Percentiles rank a stretch among this genome's conserved stretches.
Conservation (phyloP, 371 early-diverging fungal genomes). For the Saksenaea oblongispora region DNA sequence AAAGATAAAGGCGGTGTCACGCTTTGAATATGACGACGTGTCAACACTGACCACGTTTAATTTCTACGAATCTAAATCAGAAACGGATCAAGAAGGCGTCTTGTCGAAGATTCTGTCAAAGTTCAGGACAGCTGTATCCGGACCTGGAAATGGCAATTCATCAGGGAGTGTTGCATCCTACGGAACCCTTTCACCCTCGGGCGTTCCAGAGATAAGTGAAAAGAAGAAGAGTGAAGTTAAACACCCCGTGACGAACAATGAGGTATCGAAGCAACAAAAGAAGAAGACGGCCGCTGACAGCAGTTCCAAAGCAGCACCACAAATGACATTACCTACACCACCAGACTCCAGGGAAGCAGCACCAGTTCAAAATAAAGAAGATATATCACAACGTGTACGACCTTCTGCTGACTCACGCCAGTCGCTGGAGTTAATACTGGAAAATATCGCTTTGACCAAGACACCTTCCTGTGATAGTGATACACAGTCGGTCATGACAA, state of each 20-base stretch:
- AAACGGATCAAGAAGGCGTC: slow-evolving; percentile 55
- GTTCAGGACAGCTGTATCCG: slow-evolving; percentile 55
- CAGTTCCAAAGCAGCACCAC: slow-evolving; percentile 1
- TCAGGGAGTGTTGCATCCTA: background rate
- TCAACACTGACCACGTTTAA: slow-evolving; percentile 51
- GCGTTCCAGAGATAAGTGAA: background rate
- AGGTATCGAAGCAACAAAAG: slow-evolving; percentile 3
- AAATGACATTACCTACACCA: background rate
- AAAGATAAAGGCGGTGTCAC: slow-evolving; percentile 14
- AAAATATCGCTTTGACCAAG: slow-evolving; percentile 10
- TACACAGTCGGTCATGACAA: slow-evolving; percentile 54
- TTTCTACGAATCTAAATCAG: slow-evolving; percentile 32
- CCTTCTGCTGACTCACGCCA: background rate
- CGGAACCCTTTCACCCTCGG: background rate
- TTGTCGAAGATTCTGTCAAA: slow-evolving; percentile 62
- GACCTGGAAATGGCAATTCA: slow-evolving; percentile 13
- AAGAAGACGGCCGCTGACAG: background rate
- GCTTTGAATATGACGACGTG: slow-evolving; percentile 38
- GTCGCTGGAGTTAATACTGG: background rate
- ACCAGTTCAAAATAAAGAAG: background rate
- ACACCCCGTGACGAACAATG: background rate
- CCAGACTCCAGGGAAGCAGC: background rate
- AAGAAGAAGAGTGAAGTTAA: background rate
- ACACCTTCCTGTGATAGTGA: slow-evolving; percentile 49
- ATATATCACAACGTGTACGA: background rate